Evolutionary conservation across 768 basidiomycete genomes (phyloP).

Genomic region (Cyclocybe aegerita): DNA sequence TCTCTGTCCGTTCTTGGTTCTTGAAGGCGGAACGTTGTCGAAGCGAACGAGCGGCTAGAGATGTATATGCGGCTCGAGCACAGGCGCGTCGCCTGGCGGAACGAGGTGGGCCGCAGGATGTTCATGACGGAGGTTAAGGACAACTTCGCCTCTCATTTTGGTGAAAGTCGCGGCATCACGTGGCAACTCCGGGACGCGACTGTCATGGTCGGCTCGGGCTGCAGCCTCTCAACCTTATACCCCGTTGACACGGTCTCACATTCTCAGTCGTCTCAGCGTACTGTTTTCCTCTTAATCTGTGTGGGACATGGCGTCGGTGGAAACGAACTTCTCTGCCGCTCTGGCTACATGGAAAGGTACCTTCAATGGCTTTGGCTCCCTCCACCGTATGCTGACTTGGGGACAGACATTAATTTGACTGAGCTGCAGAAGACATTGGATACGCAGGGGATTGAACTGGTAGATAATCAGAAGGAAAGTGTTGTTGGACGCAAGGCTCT

Average conservation of each 20-base stretch:
- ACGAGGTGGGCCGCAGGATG: conserved; percentile 14
- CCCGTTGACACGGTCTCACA: not conserved
- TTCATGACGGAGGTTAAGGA: conserved; percentile 13
- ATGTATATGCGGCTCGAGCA: conserved; percentile 3
- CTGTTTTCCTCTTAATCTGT: not conserved
- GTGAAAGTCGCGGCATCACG: conserved; percentile 21
- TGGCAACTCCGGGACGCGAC: conserved; percentile 18
- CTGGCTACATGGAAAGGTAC: conserved; percentile 89
- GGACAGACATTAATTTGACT: conserved; percentile 77
- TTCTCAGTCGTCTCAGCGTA: not conserved
- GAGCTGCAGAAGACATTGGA: conserved; percentile 95
- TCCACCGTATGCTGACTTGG: not conserved
- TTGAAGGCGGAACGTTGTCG: conserved; percentile 11
- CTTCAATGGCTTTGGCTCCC: not conserved
- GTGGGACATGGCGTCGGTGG: conserved; percentile 30
- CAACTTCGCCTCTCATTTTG: conserved; percentile 2
- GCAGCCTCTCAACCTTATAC: not conserved
- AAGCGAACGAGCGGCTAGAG: conserved; percentile 12
- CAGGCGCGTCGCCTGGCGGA: conserved; percentile 13
- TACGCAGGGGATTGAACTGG: conserved; percentile 89
- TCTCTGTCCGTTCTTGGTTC: conserved; percentile 2
- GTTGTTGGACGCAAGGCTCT: conserved; percentile 90
- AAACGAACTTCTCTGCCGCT: conserved; percentile 91
- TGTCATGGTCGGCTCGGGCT: not conserved
- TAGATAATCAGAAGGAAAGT: conserved; percentile 98